Evolutionary conservation across 1,139 yeast genomes (phyloP), one percentile per base, ranked within the genome.

Genomic region (Blastobotrys capitulatus): DNA sequence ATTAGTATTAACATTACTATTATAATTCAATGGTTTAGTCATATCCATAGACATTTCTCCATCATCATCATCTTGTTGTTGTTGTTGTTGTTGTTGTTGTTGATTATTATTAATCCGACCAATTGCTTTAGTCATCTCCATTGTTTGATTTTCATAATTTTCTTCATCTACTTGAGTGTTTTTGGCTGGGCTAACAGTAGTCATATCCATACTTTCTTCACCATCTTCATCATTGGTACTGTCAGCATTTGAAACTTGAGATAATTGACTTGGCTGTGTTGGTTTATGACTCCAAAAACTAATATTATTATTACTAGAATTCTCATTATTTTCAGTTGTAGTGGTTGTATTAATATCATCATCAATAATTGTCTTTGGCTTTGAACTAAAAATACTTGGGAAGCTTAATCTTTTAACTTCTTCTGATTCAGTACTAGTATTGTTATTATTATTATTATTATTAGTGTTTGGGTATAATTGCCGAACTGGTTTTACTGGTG

Each of bases 141-240:
- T 54, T 36, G 39, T 47, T 41, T 32, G 43, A 38, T 16, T 36
- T 2, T 43, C 46, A 22, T 22, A 27, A 26, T 34, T 41, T 6
- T 22, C 44, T 12, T 15, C 55, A n/a, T 49, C 42, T 15, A 26
- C 26, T 18, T 19, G 18, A 42, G 4, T 5, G 25, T 7, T 5
- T 22, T 22, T n/a, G 3, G 25, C 15, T 26, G 20, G 51, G 36
- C 44, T 25, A 38, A 42, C 48, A 1, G 31, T 25, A n/a, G 51
- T 57, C 27, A 55, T 36, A 20, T 59, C 61, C 59, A 56, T 59
- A 2, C 56, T 49, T 18, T 38, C 49, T 25, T 50, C 54, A 31
- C 27, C 46, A 10, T 49, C 53, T 8, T 44, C 47, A 13, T 38
- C 42, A 15, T 32, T 15, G 6, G 13, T 40, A 13, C 15, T 18